Evolutionary conservation across 257 asterid genomes (phyloP).

Genomic region (Mitragyna speciosa): DNA sequence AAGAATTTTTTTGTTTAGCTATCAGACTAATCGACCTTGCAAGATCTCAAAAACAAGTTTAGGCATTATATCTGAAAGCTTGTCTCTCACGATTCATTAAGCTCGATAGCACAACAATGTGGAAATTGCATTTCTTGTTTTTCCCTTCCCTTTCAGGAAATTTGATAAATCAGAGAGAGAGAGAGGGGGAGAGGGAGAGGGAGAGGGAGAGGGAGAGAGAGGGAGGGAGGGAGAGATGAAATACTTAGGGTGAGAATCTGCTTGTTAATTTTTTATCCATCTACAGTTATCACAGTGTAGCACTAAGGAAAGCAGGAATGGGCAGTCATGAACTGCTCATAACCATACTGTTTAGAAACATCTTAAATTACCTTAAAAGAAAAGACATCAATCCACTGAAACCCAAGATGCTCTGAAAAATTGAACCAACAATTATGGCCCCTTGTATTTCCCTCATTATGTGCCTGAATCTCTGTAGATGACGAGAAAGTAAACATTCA

Average conservation of each 20-base stretch:
- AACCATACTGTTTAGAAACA: not conserved
- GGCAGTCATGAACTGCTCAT: not conserved
- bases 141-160: not conserved
- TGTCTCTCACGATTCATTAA: not conserved
- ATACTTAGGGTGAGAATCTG: not conserved
- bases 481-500: constrained; percentile 22
- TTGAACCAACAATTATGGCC: constrained; percentile 83
- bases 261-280: no score
- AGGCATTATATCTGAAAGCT: not conserved
- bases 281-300: not conserved
- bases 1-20: constrained; percentile 6
- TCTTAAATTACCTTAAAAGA: constrained; percentile 59
- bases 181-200: no score
- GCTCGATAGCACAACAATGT: not conserved
- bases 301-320: not conserved
- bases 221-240: no score
- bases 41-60: not conserved
- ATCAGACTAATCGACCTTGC: constrained; percentile 12
- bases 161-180: not conserved
- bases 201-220: no score
- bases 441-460: constrained; percentile 97
- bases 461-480: constrained; percentile 87
- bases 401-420: constrained; percentile 83
- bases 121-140: not conserved
- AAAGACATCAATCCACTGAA: constrained; percentile 92